Evolutionary conservation across 768 basidiomycete genomes (phyloP).

Genomic region (Rickenella mellea): DNA sequence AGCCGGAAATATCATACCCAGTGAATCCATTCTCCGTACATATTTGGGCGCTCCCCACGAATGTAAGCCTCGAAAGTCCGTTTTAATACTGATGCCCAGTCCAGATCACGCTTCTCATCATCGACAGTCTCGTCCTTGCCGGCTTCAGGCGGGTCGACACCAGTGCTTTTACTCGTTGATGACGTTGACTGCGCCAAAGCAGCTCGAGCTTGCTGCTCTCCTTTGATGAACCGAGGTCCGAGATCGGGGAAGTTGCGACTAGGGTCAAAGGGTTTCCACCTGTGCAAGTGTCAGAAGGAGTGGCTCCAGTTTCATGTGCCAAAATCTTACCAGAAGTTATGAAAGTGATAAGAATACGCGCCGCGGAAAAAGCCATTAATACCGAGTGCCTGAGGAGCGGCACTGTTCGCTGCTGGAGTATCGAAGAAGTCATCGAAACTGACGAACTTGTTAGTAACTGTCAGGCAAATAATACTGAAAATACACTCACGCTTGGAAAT

Average conservation of each 20-base stretch:
- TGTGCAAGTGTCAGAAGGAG: conserved; percentile 18
- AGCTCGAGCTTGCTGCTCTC: conserved; percentile 58
- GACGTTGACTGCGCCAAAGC: conserved; percentile 21
- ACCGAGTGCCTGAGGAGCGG: conserved; percentile 79
- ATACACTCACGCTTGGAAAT: conserved; percentile 66
- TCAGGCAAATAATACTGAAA: background rate
- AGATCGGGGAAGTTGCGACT: conserved; percentile 94
- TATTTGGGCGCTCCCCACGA: conserved; percentile 85
- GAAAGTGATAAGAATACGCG: conserved; percentile 93
- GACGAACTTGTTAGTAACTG: conserved; percentile 4
- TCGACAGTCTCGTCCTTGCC: conserved; percentile 33
- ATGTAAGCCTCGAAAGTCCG: conserved; percentile 91
- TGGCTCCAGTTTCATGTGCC: background rate
- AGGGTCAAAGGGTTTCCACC: conserved; percentile 96
- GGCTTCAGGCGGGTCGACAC: conserved; percentile 14
- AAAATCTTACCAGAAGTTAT: conserved; percentile 69
- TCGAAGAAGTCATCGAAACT: conserved; percentile 90
- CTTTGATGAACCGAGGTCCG: conserved; percentile 65
- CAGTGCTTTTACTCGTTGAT: conserved; percentile 12
- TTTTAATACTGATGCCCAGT: conserved; percentile 93
- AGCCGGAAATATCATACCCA: conserved; percentile 51
- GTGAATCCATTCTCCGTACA: conserved; percentile 79
- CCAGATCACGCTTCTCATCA: conserved; percentile 71
- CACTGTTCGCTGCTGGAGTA: conserved; percentile 61
- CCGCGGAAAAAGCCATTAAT: conserved; percentile 96